These are phyloP conservation scores for Bifiguratus adelaidae DNA, from an alignment of 192 early-diverging fungal genomes.

Conservation along the genomic window DNA sequence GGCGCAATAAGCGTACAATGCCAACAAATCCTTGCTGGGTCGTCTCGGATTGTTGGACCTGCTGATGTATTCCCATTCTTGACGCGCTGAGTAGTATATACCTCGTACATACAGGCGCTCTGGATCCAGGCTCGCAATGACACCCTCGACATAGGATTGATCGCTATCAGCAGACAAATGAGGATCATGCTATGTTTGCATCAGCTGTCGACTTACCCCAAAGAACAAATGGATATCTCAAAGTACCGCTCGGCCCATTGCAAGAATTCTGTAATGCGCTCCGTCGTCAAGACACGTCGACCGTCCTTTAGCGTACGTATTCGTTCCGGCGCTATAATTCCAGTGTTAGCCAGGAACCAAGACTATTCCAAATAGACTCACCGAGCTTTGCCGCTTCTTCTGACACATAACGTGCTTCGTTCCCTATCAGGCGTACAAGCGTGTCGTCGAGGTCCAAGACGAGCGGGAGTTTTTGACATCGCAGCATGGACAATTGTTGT, in stretches of 20 bases:
- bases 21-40: constrained; percentile 60
- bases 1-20: constrained; percentile 54
- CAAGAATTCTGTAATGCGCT: constrained; percentile 59
- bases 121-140: constrained; percentile 53
- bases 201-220: constrained; percentile 30
- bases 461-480: constrained; percentile 44
- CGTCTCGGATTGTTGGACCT: constrained; percentile 23
- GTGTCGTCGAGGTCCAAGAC: constrained; percentile 76
- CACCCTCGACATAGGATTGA: constrained; percentile 65
- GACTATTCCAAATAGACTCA: background rate
- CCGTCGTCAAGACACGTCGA: constrained; percentile 47
- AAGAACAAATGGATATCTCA: constrained; percentile 67
- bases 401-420: constrained; percentile 50
- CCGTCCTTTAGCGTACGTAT: constrained; percentile 48
- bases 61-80: constrained; percentile 52
- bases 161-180: constrained; percentile 28
- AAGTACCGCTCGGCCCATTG: constrained; percentile 56
- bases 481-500: constrained; percentile 32
- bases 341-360: background rate
- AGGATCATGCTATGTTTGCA: background rate
- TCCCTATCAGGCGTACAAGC: constrained; percentile 54
- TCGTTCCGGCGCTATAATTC: constrained; percentile 39
- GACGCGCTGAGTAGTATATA: constrained; percentile 51
- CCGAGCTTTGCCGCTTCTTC: constrained; percentile 20
- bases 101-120: constrained; percentile 41